phyloP scores from a whole-genome alignment of 768 basidiomycete genomes.

The Kondoa malvinella region DNA sequence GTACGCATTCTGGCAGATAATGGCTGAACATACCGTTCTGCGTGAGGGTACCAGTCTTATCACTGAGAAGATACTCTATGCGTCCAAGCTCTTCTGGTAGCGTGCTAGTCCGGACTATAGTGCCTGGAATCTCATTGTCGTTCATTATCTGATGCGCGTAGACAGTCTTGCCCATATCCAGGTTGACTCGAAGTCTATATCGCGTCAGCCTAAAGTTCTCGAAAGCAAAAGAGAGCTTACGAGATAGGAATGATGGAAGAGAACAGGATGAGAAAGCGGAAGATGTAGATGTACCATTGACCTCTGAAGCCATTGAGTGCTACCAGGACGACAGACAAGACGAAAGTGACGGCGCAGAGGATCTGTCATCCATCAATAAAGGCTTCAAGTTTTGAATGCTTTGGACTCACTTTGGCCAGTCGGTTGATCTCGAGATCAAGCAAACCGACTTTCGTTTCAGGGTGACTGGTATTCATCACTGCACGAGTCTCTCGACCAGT shows the following conservation, averaged over 20 bases:
- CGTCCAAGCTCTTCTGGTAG: conserved; percentile 89
- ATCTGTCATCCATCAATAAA: conserved; percentile 44
- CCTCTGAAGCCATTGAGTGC: conserved; percentile 93
- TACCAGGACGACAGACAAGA: conserved; percentile 72
- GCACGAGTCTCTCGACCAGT: conserved; percentile 90
- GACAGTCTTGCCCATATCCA: conserved; percentile 99
- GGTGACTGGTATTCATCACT: conserved; percentile 97
- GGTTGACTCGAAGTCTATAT: conserved; percentile 79
- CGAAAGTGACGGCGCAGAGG: conserved; percentile 82
- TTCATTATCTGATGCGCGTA: conserved; percentile 91
- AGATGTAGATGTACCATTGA: conserved; percentile 86
- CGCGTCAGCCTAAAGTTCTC: not conserved
- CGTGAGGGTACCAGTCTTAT: conserved; percentile 95
- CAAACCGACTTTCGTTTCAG: conserved; percentile 80
- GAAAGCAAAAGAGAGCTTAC: conserved; percentile 36
- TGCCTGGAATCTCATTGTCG: conserved; percentile 77
- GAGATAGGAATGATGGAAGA: conserved; percentile 99
- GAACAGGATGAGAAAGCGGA: conserved; percentile 91
- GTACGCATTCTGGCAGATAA: not conserved
- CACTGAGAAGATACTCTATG: conserved; percentile 86
- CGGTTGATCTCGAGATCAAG: conserved; percentile 88
- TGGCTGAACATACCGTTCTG: conserved; percentile 57
- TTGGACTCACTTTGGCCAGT: conserved; percentile 60
- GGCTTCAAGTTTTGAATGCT: conserved; percentile 19
- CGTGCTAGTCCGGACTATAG: conserved; percentile 93